Evolutionary conservation across 495 filamentous ascomycete genomes (phyloP).

Genomic region (Penicillium diatomitis): DNA sequence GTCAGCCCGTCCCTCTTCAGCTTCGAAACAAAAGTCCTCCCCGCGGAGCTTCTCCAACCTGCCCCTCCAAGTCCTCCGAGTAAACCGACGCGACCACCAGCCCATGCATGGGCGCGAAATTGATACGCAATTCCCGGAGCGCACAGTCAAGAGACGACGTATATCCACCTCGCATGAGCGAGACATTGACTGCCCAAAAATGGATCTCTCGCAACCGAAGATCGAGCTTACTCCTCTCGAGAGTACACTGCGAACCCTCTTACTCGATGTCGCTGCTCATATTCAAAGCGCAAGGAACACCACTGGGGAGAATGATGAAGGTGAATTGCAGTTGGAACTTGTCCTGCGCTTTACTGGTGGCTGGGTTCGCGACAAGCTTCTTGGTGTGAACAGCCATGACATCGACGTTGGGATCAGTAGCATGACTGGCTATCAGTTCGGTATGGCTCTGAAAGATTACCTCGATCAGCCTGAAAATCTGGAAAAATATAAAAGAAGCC

Average conservation of each 20-base stretch:
- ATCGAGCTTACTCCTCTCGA: conserved; percentile 60
- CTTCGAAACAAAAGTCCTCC: conserved; percentile 3
- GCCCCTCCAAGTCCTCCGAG: conserved; percentile 4
- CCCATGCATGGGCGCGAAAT: conserved; percentile 24
- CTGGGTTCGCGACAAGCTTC: conserved; percentile 97
- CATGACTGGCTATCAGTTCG: conserved; percentile 87
- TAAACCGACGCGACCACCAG: conserved; percentile 4
- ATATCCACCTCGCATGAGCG: conserved; percentile 15
- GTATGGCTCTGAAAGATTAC: conserved; percentile 50
- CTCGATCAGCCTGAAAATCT: conserved; percentile 43
- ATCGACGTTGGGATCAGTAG: conserved; percentile 93
- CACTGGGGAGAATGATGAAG: conserved; percentile 25
- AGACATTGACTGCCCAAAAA: conserved; percentile 9
- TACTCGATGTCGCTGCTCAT: conserved; percentile 65
- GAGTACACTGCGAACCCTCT: conserved; percentile 54
- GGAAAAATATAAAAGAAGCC: conserved; percentile 41
- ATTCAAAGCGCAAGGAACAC: conserved; percentile 45
- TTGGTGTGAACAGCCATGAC: conserved; percentile 72
- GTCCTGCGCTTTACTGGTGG: conserved; percentile 83
- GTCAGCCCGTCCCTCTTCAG: conserved; percentile 11
- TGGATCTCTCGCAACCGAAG: conserved; percentile 22
- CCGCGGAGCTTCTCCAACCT: conserved; percentile 7
- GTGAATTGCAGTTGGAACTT: conserved; percentile 14
- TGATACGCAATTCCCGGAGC: conserved; percentile 14
- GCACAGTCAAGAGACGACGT: conserved; percentile 26